Conservation (phyloP, 306 rosid genomes). For the Acacia confusa region DNA sequence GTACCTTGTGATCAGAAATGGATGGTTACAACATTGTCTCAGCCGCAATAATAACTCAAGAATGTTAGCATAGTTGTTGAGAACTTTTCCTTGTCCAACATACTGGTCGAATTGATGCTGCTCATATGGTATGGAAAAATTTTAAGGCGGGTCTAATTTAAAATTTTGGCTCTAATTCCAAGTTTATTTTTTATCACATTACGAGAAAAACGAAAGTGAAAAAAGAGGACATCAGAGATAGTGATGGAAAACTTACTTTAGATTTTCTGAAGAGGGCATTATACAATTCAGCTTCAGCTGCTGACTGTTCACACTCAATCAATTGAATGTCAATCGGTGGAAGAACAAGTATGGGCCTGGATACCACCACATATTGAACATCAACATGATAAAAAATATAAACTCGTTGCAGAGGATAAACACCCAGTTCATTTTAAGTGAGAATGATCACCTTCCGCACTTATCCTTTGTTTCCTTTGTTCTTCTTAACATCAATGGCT, state of each 20-base stretch:
- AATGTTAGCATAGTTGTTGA: constrained; percentile 72
- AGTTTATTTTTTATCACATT: background rate
- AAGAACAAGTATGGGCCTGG: constrained; percentile 78
- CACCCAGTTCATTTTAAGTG: background rate
- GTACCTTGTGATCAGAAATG: constrained; percentile 77
- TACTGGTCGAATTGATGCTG: constrained; percentile 86
- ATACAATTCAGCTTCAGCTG: constrained; percentile 76
- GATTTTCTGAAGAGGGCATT: constrained; percentile 75
- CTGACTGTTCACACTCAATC: constrained; percentile 75
- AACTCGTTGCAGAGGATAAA: background rate
- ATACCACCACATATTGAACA: background rate
- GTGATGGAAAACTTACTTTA: constrained; percentile 49
- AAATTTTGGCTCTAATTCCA: background rate
- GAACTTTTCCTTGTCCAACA: constrained; percentile 81
- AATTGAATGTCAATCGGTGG: constrained; percentile 73
- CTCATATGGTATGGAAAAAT: constrained; percentile 25
- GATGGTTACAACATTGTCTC: constrained; percentile 93
- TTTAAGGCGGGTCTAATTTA: background rate
- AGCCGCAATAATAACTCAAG: constrained; percentile 82
- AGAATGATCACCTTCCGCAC: background rate
- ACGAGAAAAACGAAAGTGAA: background rate
- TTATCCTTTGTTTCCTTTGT: constrained; percentile 7
- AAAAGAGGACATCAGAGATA: background rate
- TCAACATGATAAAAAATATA: background rate
- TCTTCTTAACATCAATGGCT: constrained; percentile 18